phyloP scores from a whole-genome alignment of 805 yeast genomes.

The Zygosaccharomyces siamensis region DNA sequence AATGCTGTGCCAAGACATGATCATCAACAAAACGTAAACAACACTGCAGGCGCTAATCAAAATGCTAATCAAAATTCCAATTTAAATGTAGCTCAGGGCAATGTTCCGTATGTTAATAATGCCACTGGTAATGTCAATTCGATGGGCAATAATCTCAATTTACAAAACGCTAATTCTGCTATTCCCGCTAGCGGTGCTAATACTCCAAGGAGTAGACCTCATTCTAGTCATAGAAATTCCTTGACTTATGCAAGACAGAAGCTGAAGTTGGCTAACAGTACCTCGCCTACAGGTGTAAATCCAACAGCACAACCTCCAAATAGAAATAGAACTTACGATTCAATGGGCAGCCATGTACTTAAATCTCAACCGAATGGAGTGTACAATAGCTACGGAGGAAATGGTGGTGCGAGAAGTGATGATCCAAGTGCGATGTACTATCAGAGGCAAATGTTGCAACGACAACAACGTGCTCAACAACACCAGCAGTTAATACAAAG shows the following conservation, averaged over 20 bases:
- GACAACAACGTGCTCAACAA: conserved; percentile 7
- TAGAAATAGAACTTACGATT: conserved; percentile 22
- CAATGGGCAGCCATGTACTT: conserved; percentile 25
- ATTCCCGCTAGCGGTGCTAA: not conserved
- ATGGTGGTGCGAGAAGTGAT: conserved; percentile 6
- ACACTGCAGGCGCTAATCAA: conserved; percentile 9
- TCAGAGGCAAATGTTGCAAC: conserved; percentile 13
- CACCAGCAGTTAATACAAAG: conserved; percentile 10
- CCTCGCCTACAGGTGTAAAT: conserved; percentile 4
- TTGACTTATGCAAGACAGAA: conserved; percentile 14
- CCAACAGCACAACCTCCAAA: conserved; percentile 9
- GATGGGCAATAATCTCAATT: not conserved
- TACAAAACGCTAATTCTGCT: conserved; percentile 1
- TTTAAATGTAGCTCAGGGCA: not conserved
- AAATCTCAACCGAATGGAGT: conserved; percentile 7
- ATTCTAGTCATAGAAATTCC: conserved; percentile 11
- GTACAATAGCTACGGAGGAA: conserved; percentile 8
- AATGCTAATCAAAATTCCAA: conserved; percentile 3
- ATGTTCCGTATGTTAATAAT: conserved; percentile 30
- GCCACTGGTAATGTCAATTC: conserved; percentile 9
- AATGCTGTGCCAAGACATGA: conserved; percentile 50
- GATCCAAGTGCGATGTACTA: conserved; percentile 11
- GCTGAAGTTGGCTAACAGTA: conserved; percentile 8
- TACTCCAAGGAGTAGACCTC: conserved; percentile 10
- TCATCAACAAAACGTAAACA: conserved; percentile 16